phyloP scores from a whole-genome alignment of 2,329 filamentous ascomycete genomes.

The Colletotrichum navitas region DNA sequence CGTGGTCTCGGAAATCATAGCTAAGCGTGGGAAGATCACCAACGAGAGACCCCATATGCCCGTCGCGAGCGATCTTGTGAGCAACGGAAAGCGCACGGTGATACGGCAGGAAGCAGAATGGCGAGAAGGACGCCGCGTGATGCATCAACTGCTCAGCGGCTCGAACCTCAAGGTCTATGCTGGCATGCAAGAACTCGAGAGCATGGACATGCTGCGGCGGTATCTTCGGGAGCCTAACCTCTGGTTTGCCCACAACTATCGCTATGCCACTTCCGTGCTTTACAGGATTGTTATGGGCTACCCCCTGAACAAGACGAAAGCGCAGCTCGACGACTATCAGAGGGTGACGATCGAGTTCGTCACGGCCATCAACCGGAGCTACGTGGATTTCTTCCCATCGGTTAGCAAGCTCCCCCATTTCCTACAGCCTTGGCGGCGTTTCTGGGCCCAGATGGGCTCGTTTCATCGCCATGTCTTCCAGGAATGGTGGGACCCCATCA shows the following conservation, averaged over 20 bases:
- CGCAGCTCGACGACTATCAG: slow-evolving; percentile 45
- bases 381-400: slow-evolving; percentile 55
- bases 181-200: slow-evolving; percentile 53
- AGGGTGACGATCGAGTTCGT: slow-evolving; percentile 55
- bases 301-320: slow-evolving; percentile 45
- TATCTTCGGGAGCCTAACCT: slow-evolving; percentile 45
- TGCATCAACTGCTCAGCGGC: slow-evolving; percentile 55
- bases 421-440: slow-evolving; percentile 51
- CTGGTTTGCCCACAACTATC: slow-evolving; percentile 56
- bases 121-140: slow-evolving; percentile 52
- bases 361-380: slow-evolving; percentile 50
- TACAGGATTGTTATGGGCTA: slow-evolving; percentile 52
- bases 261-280: slow-evolving; percentile 55
- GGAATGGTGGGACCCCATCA: slow-evolving; percentile 51
- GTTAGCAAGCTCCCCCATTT: slow-evolving; percentile 48
- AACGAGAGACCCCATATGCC: slow-evolving; percentile 46
- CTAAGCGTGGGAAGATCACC: slow-evolving; percentile 49
- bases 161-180: slow-evolving; percentile 50
- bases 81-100: slow-evolving; percentile 50
- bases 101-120: slow-evolving; percentile 51
- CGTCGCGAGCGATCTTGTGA: slow-evolving; percentile 54
- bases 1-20: slow-evolving; percentile 54
- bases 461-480: slow-evolving; percentile 52
- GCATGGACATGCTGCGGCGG: slow-evolving; percentile 51
- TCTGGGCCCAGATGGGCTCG: slow-evolving; percentile 50